Conservation (phyloP, 1,139 yeast genomes). For the Diutina scorzettiae region DNA sequence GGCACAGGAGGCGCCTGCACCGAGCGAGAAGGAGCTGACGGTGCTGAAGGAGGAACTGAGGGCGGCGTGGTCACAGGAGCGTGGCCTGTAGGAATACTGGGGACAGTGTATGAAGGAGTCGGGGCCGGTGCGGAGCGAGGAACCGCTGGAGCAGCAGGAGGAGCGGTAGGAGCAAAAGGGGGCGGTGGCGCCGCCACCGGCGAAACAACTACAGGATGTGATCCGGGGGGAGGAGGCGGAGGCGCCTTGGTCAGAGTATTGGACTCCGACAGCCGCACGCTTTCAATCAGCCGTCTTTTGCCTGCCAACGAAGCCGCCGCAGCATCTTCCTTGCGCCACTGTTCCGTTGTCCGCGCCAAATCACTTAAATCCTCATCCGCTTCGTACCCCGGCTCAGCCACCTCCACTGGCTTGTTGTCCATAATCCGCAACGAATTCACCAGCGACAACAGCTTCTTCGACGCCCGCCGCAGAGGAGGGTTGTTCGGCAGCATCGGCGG, state of each 20-base stretch:
- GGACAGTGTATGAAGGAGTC: background rate
- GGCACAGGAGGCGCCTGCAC: background rate
- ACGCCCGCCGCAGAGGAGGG: background rate
- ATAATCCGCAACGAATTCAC: background rate
- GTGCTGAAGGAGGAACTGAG: background rate
- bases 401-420: background rate
- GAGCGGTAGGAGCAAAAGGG: background rate
- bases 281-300: background rate
- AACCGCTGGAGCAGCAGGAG: background rate
- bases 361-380: constrained; percentile 38
- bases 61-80: background rate
- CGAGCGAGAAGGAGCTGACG: background rate
- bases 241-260: background rate
- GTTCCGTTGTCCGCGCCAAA: constrained; percentile 12
- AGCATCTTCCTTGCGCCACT: background rate
- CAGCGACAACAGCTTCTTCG: background rate
- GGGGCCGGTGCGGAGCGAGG: background rate
- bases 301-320: background rate
- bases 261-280: background rate
- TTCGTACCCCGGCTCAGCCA: constrained; percentile 28
- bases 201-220: too few relatives aligned
- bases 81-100: background rate
- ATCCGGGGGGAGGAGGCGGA: background rate
- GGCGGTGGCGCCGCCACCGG: background rate
- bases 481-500: background rate